Base-by-base conservation (phyloP, 345 rosid species). In the Viola odorata region DNA sequence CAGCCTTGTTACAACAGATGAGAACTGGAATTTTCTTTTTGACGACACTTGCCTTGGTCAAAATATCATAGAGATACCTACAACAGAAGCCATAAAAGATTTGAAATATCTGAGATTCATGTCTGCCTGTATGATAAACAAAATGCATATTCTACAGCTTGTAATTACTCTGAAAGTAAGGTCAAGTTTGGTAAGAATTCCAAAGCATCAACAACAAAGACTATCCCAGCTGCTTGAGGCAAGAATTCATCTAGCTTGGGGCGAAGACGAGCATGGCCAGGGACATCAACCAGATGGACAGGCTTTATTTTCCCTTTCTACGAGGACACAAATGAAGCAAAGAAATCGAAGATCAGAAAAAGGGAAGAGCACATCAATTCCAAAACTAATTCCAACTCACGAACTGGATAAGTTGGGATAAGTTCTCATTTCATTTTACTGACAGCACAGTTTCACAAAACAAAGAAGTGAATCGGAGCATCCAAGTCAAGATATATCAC, bases 181-280 rank as follows among this genome's bases (percentile, higher is more conserved):
- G 85, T 86, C 55, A 85, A 83, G 62, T 83, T 85, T 64, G 89
- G 87, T 68, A 92, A 81, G 81, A 92, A 89, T 56, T 89, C 96
- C 86, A 84, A 69, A 14, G 96, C 92, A 63, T 92, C 97, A 64
- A 92, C 94, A 37, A 85, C 84, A 44, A 92, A 92, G 50, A 89
- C 88, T 45, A 92, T 66, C 56, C 96, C 96, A 60, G 96, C 94
- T 53, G 97, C 94, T 67, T 81, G 88, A 58, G 84, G 89, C 75
- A 87, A 78, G 70, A 75, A 80, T 66, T 87, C 96, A 38, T 92
- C 97, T 60, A 89, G 77, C 73, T 92, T 85, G 40, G 88, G 76
- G 68, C 80, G 85, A 69, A 92, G 88, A 54, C 96, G 91, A 75
- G 91, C 81, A 73, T 89, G 96, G 38, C 98, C 98, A 53, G 98